Conservation (phyloP, 306 rosid species). For the Cucurbita ficifolia region DNA sequence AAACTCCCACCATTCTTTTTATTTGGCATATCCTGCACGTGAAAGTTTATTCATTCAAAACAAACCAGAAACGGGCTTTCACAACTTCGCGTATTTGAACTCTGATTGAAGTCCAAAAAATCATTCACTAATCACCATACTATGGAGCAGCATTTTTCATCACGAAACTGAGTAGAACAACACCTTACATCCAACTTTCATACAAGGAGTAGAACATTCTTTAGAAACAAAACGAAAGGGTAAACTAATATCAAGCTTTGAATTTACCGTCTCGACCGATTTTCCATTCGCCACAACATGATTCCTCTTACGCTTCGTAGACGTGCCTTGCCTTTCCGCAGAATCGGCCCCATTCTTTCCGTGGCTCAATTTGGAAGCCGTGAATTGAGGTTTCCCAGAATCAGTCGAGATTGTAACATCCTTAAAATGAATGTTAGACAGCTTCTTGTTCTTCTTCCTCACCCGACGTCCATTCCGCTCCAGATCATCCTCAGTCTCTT, state of each 20-base stretch:
- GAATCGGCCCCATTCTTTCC: background rate
- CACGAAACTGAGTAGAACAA: background rate
- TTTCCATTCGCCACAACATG: background rate
- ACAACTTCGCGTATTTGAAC: background rate
- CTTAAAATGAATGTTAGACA: constrained; percentile 2
- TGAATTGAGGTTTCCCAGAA: background rate
- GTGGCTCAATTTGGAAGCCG: background rate
- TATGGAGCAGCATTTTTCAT: background rate
- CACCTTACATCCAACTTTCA: background rate
- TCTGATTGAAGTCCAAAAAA: background rate
- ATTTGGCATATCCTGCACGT: background rate
- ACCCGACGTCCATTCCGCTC: constrained; percentile 1
- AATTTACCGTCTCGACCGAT: constrained; percentile 11
- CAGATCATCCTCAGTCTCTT: constrained; percentile 6
- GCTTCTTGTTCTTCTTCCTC: background rate
- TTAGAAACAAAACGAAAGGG: background rate
- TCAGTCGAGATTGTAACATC: background rate
- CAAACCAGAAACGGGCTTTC: background rate
- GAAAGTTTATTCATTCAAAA: background rate
- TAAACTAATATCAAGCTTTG: background rate
- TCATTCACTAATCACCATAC: background rate
- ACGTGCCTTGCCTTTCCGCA: background rate
- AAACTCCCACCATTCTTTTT: constrained; percentile 33
- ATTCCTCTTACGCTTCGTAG: constrained; percentile 1
- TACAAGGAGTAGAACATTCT: background rate